Base-by-base conservation (phyloP, 2,329 filamentous ascomycete genomes). In the Thermothelomyces thermophilus region DNA sequence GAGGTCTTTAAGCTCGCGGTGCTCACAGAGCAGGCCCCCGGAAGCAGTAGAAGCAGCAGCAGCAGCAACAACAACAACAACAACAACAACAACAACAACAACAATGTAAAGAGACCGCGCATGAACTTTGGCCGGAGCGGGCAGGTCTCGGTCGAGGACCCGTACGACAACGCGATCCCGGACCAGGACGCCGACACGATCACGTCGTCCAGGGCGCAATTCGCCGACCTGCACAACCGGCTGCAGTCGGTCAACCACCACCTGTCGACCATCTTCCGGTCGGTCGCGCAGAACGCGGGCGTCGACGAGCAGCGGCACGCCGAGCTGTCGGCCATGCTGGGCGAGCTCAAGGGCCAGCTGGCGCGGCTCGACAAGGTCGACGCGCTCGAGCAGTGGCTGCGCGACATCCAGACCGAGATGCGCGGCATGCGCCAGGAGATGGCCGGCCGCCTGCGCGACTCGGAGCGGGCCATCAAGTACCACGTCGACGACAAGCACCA, bases 1-100 rank as follows among this genome's bases (percentile, higher is more conserved):
- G 93, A 98, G 69, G 68, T 95, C 58, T 93, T 90, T 74, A 94
- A 91, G 66, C 79, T 97, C 64, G 76, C 86, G 31, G 80, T 93
- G 45, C 80, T 83, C 63, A 83, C 78, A 2, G 43, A 65, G 66
- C 37, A 53, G 20, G 53, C 60, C 36, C 39, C 45, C n/a, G n/a
- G n/a, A n/a, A n/a, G 22, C 24, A 36, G n/a, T 11, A 48, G 20
- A 66, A 41, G 54, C 53, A 62, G 48, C 57, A 58, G 37, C 56
- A 62, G 30, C 13, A 39, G 31, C 10, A 31, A 35, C 17, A 31
- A 36, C 44, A 45, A n/a, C 37, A 37, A 35, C 43, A 62, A 57
- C 31, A 42, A 26, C 33, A 35, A 24, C 28, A 47, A 36, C 60
- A 65, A 40, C 62, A 67, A 53, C 60, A 41, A 30, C 41, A 66